Percentiles rank a stretch among this genome's conserved stretches.
phyloP scores from a whole-genome alignment of 108 stramenopile genomes.

The Skeletonema marinoi region DNA sequence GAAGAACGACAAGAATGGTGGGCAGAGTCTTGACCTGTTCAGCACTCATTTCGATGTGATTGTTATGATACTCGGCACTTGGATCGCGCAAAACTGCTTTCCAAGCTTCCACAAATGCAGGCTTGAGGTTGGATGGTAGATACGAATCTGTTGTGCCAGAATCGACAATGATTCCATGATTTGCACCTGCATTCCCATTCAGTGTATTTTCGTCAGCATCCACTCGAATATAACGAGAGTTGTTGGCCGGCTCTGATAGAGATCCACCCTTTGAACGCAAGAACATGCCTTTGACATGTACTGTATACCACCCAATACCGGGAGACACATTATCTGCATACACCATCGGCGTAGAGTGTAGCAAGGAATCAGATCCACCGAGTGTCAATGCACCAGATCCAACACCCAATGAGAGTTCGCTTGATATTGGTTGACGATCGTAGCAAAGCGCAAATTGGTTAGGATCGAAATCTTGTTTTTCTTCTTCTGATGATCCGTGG shows the following conservation, averaged over 20 bases:
- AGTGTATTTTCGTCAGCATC: constrained; percentile 32
- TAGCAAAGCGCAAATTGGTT: constrained; percentile 72
- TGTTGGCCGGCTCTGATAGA: background rate
- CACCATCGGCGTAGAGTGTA: constrained; percentile 78
- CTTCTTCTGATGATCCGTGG: constrained; percentile 20
- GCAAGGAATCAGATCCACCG: constrained; percentile 79
- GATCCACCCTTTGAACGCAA: constrained; percentile 56
- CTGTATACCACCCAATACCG: constrained; percentile 74
- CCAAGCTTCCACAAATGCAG: constrained; percentile 63
- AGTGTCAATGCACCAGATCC: constrained; percentile 90
- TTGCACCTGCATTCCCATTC: constrained; percentile 43
- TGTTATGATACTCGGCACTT: constrained; percentile 36
- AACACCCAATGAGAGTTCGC: constrained; percentile 40
- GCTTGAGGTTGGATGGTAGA: constrained; percentile 56
- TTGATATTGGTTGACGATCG: constrained; percentile 26
- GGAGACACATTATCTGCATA: constrained; percentile 52
- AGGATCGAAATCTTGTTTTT: background rate
- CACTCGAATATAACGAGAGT: constrained; percentile 17
- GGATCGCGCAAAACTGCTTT: constrained; percentile 56
- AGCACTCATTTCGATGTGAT: constrained; percentile 40
- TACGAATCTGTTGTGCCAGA: constrained; percentile 98
- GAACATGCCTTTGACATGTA: constrained; percentile 66
- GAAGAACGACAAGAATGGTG: constrained; percentile 81
- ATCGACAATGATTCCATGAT: constrained; percentile 93
- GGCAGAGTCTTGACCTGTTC: constrained; percentile 73